Evolutionary conservation across 2,329 filamentous ascomycete species (phyloP).

Genomic region (Penicillium digitatum): DNA sequence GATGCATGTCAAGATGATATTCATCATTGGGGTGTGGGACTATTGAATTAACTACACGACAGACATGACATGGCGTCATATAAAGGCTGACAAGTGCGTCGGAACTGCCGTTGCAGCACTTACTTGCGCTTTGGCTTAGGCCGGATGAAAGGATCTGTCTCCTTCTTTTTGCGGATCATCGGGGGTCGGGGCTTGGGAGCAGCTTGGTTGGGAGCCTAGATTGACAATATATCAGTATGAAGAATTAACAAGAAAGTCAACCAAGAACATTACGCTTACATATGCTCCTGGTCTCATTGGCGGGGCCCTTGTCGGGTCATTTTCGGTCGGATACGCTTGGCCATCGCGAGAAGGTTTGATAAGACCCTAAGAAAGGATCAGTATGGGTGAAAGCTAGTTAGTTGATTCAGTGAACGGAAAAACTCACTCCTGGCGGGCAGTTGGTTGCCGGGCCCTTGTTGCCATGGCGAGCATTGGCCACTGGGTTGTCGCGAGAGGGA

Average conservation of each 20-base stretch:
- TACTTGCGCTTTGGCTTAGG: conserved; percentile 35
- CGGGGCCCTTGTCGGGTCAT: conserved; percentile 14
- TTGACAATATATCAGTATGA: conserved; percentile 13
- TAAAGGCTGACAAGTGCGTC: neutral
- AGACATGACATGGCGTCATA: neutral
- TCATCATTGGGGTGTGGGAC: neutral
- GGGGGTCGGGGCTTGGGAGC: conserved; percentile 24
- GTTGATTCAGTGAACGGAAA: neutral
- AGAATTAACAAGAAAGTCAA: neutral
- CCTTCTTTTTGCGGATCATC: conserved; percentile 39
- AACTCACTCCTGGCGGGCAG: conserved; percentile 15
- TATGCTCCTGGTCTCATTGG: conserved; percentile 14
- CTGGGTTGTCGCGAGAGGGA: neutral
- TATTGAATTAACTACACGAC: neutral
- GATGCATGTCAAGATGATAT: neutral
- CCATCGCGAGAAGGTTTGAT: conserved; percentile 40
- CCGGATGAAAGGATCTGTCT: conserved; percentile 41
- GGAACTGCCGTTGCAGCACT: neutral
- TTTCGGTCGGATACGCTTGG: conserved; percentile 29
- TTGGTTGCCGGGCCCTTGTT: conserved; percentile 19
- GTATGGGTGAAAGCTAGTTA: conserved; percentile 21
- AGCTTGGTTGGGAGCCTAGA: conserved; percentile 18
- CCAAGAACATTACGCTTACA: conserved; percentile 18
- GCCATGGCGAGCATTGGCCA: neutral
- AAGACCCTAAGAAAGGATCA: conserved; percentile 32